Conservation (phyloP, 148 eudicot genomes). For the Diospyros kaki region DNA sequence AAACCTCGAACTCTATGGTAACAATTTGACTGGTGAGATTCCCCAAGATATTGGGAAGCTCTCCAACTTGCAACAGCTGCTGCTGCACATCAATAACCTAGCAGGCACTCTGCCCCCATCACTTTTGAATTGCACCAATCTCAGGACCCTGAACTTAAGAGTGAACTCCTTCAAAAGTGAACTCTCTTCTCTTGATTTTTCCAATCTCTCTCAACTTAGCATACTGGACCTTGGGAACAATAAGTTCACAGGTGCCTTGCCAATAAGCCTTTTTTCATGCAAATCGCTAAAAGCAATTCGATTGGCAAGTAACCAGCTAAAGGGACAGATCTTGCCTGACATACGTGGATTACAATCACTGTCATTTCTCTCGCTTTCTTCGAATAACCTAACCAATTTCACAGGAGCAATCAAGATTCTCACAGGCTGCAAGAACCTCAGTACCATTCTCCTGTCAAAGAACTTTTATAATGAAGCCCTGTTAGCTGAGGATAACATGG, state of each 20-base stretch:
- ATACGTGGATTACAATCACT: slow-evolving; percentile 20
- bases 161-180: slow-evolving; percentile 26
- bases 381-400: slow-evolving; percentile 24
- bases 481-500: slow-evolving; percentile 6
- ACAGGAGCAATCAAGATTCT: slow-evolving; percentile 21
- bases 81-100: slow-evolving; percentile 26
- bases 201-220: slow-evolving; percentile 17
- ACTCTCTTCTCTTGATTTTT: slow-evolving; percentile 25
- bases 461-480: slow-evolving; percentile 30
- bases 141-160: slow-evolving; percentile 22
- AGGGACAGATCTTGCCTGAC: slow-evolving; percentile 20
- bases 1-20: slow-evolving; percentile 18
- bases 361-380: slow-evolving; percentile 28
- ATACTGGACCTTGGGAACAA: slow-evolving; percentile 34
- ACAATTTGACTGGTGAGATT: slow-evolving; percentile 23
- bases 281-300: slow-evolving; percentile 28
- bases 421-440: slow-evolving; percentile 20
- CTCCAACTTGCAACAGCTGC: slow-evolving; percentile 20
- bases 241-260: slow-evolving; percentile 21
- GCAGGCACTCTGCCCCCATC: slow-evolving; percentile 30
- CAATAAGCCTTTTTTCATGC: slow-evolving; percentile 26
- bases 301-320: slow-evolving; percentile 22
- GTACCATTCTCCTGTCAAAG: slow-evolving; percentile 19
- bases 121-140: slow-evolving; percentile 28
- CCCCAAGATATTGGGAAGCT: slow-evolving; percentile 33